Percentiles rank a stretch among this genome's conserved stretches.
These are phyloP conservation scores for Neohortaea acidophila DNA, from an alignment of 495 filamentous ascomycete genomes.

Conservation along the genomic window DNA sequence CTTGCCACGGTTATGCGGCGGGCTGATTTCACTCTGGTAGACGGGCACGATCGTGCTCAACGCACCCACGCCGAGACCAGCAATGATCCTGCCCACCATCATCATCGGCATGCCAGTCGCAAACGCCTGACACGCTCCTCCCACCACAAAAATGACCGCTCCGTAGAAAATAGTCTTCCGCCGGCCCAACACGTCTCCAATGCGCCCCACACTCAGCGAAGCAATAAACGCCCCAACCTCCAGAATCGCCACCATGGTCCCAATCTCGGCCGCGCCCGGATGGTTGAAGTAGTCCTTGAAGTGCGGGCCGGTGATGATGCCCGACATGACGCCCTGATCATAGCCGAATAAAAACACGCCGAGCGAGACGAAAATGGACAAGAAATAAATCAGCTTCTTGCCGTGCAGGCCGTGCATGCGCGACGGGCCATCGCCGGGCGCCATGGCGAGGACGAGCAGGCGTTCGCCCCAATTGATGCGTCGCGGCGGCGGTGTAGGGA, in stretches of 20 bases:
- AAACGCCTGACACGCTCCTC: slow-evolving; percentile 73
- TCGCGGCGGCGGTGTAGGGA: slow-evolving; percentile 53
- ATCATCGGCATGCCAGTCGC: slow-evolving; percentile 77
- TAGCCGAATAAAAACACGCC: slow-evolving; percentile 97
- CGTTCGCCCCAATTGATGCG: slow-evolving; percentile 49
- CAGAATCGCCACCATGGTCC: slow-evolving; percentile 92
- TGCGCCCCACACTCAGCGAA: slow-evolving; percentile 70
- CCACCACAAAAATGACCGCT: slow-evolving; percentile 79
- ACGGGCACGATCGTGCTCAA: slow-evolving; percentile 94
- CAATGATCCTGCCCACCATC: slow-evolving; percentile 78
- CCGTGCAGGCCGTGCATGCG: slow-evolving; percentile 83
- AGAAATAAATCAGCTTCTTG: slow-evolving; percentile 95
- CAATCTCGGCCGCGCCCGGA: slow-evolving; percentile 67
- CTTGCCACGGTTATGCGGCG: slow-evolving; percentile 87
- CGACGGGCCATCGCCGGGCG: slow-evolving; percentile 47
- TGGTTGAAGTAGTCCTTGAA: slow-evolving; percentile 89
- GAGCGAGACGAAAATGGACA: slow-evolving; percentile 92
- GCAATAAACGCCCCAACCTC: slow-evolving; percentile 88
- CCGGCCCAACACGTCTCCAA: slow-evolving; percentile 85
- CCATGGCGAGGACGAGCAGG: slow-evolving; percentile 68
- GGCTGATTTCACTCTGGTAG: slow-evolving; percentile 96
- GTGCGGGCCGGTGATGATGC: slow-evolving; percentile 80
- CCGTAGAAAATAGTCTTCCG: slow-evolving; percentile 87
- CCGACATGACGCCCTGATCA: slow-evolving; percentile 98
- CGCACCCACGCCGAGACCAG: slow-evolving; percentile 85